Conservation (phyloP, 1,284 basidiomycete species). For the Fomitopsis pinicola region DNA sequence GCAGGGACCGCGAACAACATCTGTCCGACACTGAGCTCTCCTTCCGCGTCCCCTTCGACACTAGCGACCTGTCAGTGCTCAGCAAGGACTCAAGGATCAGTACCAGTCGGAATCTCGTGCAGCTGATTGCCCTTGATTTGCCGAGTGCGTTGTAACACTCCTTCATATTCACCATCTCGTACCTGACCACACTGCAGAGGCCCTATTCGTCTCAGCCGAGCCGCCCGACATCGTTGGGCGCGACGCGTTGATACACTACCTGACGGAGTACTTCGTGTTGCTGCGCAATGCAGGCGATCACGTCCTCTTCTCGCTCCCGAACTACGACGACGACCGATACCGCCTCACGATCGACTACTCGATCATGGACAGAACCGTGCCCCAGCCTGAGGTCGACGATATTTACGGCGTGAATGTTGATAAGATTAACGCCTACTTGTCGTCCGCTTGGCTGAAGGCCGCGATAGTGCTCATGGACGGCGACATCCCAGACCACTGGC, state of each 20-base stretch:
- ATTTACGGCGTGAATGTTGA: conserved; percentile 24
- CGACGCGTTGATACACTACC: conserved; percentile 17
- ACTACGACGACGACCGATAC: conserved; percentile 23
- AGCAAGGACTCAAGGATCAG: conserved; percentile 9
- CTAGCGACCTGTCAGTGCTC: not conserved
- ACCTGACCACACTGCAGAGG: conserved; percentile 5
- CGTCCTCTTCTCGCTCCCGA: conserved; percentile 27
- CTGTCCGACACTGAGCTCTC: conserved; percentile 3
- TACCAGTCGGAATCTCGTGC: conserved; percentile 7
- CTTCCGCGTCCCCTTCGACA: conserved; percentile 7
- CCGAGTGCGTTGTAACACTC: conserved; percentile 1
- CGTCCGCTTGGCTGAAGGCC: conserved; percentile 29
- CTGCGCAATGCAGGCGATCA: conserved; percentile 25
- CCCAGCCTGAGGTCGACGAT: conserved; percentile 15
- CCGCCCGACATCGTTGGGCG: conserved; percentile 8
- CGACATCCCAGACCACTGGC: conserved; percentile 10
- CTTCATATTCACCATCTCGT: not conserved
- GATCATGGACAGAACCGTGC: conserved; percentile 7
- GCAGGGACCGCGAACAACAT: conserved; percentile 6
- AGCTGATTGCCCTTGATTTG: conserved; percentile 6
- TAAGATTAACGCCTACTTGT: conserved; percentile 29
- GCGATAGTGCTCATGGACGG: conserved; percentile 21
- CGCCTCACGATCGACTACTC: conserved; percentile 23
- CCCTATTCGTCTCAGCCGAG: conserved; percentile 6
- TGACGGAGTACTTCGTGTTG: conserved; percentile 18